Percentiles rank a stretch among this genome's conserved stretches.
Conservation (phyloP, 495 filamentous ascomycete species). For the Xylaria nigripes region DNA sequence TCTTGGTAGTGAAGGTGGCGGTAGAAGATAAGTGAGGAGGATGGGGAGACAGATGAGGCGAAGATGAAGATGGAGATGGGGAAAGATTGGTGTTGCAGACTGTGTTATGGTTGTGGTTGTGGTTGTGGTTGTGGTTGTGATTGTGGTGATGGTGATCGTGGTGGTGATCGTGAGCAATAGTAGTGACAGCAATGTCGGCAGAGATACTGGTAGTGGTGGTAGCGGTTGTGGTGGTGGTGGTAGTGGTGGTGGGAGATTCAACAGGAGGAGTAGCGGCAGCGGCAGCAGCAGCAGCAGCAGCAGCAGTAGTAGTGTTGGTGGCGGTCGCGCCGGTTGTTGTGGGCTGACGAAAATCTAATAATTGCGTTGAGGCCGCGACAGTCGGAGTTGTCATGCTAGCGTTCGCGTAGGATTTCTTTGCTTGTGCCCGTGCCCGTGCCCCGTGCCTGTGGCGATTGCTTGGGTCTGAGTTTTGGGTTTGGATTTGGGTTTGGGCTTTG, state of each 20-base stretch:
- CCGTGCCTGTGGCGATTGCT: neutral
- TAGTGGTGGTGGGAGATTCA: neutral
- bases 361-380: conserved; percentile 20
- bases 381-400: conserved; percentile 22
- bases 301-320: neutral
- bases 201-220: neutral
- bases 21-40: too few species aligned
- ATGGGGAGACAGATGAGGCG: neutral
- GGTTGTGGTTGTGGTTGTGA: neutral
- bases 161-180: neutral
- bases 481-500: neutral
- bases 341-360: conserved; percentile 31
- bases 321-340: conserved; percentile 1
- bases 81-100: too few species aligned
- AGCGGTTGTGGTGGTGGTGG: neutral
- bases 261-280: neutral
- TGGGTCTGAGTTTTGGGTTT: neutral
- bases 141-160: neutral
- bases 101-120: neutral
- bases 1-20: too few species aligned
- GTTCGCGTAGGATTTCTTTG: conserved; percentile 3
- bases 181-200: neutral
- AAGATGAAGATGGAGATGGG: neutral
- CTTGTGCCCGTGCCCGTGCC: neutral
- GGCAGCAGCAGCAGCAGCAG: neutral